Conservation (phyloP, 2,329 filamentous ascomycete genomes). For the Teratosphaeria pseudoeucalypti region DNA sequence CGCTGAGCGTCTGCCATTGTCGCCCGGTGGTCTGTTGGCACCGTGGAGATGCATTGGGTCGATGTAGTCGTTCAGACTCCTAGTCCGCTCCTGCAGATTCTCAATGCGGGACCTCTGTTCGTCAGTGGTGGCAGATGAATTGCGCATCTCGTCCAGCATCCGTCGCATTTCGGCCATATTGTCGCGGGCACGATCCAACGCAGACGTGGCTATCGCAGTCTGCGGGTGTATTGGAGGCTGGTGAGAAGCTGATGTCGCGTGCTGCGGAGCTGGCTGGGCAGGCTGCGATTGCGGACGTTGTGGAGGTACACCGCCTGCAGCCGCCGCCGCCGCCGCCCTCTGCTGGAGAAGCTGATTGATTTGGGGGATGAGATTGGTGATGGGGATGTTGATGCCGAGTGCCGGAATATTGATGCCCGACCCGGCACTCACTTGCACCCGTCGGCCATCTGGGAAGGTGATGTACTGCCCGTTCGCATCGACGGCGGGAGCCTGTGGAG, state of each 20-base stretch:
- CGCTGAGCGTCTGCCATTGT: neutral
- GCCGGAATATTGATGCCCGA: neutral
- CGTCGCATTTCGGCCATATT: constrained; percentile 23
- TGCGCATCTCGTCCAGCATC: constrained; percentile 20
- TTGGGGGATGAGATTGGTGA: neutral
- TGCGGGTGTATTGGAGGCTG: neutral
- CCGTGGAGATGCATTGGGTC: constrained; percentile 13
- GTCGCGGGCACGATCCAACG: constrained; percentile 21
- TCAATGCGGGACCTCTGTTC: constrained; percentile 14
- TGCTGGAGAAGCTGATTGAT: neutral
- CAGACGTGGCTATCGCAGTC: constrained; percentile 9
- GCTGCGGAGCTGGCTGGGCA: neutral
- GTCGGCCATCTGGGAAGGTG: neutral
- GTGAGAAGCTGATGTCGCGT: neutral
- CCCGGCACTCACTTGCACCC: neutral
- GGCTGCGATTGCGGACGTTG: neutral
- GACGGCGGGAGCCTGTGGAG: neutral
- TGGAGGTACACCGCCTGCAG: neutral
- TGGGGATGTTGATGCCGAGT: neutral
- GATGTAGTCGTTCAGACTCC: constrained; percentile 21
- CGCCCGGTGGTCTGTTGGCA: neutral
- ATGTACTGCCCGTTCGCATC: neutral
- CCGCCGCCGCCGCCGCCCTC: neutral
- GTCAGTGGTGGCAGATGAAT: constrained; percentile 5
- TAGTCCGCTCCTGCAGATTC: constrained; percentile 13